phyloP scores from a whole-genome alignment of 1,284 basidiomycete species.

The Trametes hirsuta region DNA sequence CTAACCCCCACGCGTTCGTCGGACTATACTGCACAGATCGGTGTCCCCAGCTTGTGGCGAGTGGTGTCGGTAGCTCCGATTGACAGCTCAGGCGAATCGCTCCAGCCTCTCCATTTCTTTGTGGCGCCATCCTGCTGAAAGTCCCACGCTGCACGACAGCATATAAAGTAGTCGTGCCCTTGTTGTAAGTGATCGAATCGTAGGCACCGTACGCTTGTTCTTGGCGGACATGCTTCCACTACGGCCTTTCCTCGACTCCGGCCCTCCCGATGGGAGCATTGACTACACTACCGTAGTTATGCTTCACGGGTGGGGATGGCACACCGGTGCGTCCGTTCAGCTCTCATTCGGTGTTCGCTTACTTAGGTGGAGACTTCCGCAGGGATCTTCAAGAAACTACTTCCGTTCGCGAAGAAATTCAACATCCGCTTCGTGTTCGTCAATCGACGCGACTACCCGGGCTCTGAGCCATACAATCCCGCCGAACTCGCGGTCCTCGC shows the following conservation, averaged over 20 bases:
- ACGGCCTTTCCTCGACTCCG: conserved; percentile 12
- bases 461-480: conserved; percentile 14
- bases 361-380: too few relatives aligned
- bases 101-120: too few relatives aligned
- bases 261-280: conserved; percentile 13
- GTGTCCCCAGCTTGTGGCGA: too few relatives aligned
- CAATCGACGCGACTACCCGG: conserved; percentile 17
- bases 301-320: conserved; percentile 31
- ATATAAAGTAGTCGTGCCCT: too few relatives aligned
- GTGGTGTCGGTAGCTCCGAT: too few relatives aligned
- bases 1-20: too few relatives aligned
- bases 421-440: conserved; percentile 10
- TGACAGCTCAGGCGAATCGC: too few relatives aligned
- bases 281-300: conserved; percentile 30
- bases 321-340: conserved; percentile 20
- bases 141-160: too few relatives aligned
- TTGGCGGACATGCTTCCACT: not conserved
- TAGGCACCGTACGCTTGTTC: too few relatives aligned
- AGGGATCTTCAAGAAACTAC: conserved; percentile 16
- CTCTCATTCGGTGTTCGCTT: not conserved
- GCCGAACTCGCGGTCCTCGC: conserved; percentile 22
- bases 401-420: not conserved
- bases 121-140: too few relatives aligned
- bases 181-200: too few relatives aligned
- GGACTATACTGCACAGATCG: too few relatives aligned